Evolutionary conservation across 768 basidiomycete genomes (phyloP), one percentile per base, ranked within the genome.

Genomic region (Cubamyces lactineus): DNA sequence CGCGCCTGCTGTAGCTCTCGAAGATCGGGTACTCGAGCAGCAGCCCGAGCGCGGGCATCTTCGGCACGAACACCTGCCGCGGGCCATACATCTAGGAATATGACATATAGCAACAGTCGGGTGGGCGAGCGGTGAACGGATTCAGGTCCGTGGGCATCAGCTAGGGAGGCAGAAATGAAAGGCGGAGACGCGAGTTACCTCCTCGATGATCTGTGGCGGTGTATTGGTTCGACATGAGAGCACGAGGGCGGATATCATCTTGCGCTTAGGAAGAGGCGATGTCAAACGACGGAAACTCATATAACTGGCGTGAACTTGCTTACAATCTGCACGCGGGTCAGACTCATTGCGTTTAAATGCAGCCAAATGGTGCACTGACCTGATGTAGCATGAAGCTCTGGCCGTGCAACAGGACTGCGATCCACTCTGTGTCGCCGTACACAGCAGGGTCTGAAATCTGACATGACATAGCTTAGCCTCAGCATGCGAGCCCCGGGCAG

Each of bases 301-400:
- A 23, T 26, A 13, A 23, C 6, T 23, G 15, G 48, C 53, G 28
- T 7, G 28, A 28, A 40, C 9, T 19, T 26, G 51, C 65, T 58
- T 59, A 72, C 67, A 59, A 64, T 39, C 63, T 64, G 47, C 30
- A 51, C 47, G 19, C 39, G 43, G 11, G 56, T 64, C 48, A 66
- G 60, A 11, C 46, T 41, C 16, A 3, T n/a, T 39, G 30, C 28
- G 19, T 34, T 46, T 39, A 43, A 8, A 48, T 48, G 66, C n/a
- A 5, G 17, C 11, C 12, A 50, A 6, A 13, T 21, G 19, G 6
- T 1, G 24, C 48, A 16, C 48, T 28, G 4, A 49, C 48, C 48
- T 49, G 48, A 74, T 99, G 96, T 56, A 99, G 77, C 97, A 99
- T 98, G 74, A 99, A 99, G 68, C 93, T 95, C 74, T 99, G 97